phyloP scores from a whole-genome alignment of 495 filamentous ascomycete species.

The Venustampulla echinocandica region DNA sequence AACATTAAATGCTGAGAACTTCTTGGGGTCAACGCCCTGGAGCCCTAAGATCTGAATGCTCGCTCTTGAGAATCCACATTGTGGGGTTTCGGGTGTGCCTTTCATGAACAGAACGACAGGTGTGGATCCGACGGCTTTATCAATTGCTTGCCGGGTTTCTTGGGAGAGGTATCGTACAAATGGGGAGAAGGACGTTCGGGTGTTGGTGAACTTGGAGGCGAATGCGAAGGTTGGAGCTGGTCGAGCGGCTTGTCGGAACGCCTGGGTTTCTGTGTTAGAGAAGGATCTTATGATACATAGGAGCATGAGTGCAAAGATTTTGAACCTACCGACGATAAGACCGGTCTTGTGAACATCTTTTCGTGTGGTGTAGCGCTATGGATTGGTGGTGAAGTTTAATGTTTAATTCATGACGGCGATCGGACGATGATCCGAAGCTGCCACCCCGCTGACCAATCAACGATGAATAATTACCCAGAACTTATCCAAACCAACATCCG shows the following conservation, averaged over 20 bases:
- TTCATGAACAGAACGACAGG: conserved; percentile 99
- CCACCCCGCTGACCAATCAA: conserved; percentile 20
- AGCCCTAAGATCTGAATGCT: conserved; percentile 89
- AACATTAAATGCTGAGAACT: conserved; percentile 96
- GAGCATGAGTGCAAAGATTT: no score
- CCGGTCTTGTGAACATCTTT: conserved; percentile 21
- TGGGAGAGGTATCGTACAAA: conserved; percentile 50
- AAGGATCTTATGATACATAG: no score
- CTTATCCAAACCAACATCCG: not conserved
- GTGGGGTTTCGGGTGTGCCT: conserved; percentile 92
- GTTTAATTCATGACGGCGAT: not conserved
- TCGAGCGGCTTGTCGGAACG: conserved; percentile 30
- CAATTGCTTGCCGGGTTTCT: conserved; percentile 69
- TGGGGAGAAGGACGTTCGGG: conserved; percentile 9
- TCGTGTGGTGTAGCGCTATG: not conserved
- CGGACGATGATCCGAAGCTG: not conserved
- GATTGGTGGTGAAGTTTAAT: conserved; percentile 1
- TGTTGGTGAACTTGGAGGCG: conserved; percentile 16
- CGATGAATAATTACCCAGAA: not conserved
- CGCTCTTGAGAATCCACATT: conserved; percentile 94
- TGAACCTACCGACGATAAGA: conserved; percentile 28
- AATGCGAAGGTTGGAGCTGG: conserved; percentile 27
- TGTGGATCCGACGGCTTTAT: conserved; percentile 73
- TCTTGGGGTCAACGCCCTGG: conserved; percentile 92
- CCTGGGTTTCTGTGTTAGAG: conserved; percentile 13